Evolutionary conservation across 495 filamentous ascomycete species (phyloP).

Genomic region (Entonaema liquescens): DNA sequence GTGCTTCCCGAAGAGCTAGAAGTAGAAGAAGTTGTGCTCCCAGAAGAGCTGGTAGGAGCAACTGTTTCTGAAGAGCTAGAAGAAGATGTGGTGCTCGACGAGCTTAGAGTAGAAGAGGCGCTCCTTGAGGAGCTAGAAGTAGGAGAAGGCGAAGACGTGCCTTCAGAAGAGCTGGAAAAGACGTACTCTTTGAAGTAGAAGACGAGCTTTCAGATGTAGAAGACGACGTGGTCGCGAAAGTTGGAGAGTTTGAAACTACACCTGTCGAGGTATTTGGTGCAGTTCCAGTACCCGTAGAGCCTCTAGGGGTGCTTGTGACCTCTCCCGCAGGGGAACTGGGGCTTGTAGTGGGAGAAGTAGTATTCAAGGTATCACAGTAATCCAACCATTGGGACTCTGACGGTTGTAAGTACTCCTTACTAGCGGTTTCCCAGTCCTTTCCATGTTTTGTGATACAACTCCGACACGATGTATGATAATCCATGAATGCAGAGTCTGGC

Average conservation of each 20-base stretch:
- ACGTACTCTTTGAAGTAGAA: slow-evolving; percentile 21
- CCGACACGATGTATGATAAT: too few relatives aligned
- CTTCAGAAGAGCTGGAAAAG: slow-evolving; percentile 10
- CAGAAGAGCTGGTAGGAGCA: slow-evolving; percentile 1
- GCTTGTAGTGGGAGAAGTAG: slow-evolving; percentile 8
- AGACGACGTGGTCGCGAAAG: not conserved
- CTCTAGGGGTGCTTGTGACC: slow-evolving; percentile 21
- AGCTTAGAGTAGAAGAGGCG: not conserved
- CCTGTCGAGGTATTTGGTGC: slow-evolving; percentile 40
- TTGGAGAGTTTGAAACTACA: slow-evolving; percentile 28
- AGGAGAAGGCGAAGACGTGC: slow-evolving; percentile 9
- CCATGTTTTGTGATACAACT: too few relatives aligned
- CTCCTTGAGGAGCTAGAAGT: slow-evolving; percentile 18
- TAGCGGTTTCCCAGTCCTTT: slow-evolving; percentile 25
- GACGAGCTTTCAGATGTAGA: slow-evolving; percentile 19
- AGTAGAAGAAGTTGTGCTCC: slow-evolving; percentile 2
- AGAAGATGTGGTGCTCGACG: slow-evolving; percentile 1
- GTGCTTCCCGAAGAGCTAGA: not conserved
- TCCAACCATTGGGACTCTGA: slow-evolving; percentile 39
- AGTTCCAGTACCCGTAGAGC: slow-evolving; percentile 39
- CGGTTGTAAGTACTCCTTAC: slow-evolving; percentile 42
- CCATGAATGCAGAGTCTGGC: slow-evolving; percentile 53
- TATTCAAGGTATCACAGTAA: slow-evolving; percentile 43
- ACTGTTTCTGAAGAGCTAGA: not conserved
- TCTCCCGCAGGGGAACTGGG: slow-evolving; percentile 27